These are phyloP conservation scores for Saccharomycopsis babjevae DNA, from an alignment of 805 yeast species.

Conservation along the genomic window DNA sequence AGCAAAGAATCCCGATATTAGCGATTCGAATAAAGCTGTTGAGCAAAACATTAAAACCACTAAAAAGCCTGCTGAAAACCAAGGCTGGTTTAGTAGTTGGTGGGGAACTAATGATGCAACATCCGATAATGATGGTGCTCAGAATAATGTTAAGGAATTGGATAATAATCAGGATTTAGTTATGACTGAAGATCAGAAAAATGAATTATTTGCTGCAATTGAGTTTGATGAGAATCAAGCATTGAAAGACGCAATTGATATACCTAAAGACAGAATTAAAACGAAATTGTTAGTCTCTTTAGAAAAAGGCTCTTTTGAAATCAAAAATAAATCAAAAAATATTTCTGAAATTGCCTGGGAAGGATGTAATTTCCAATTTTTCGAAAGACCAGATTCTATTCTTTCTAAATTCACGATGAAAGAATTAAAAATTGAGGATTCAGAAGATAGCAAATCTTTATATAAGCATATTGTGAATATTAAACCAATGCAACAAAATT, in stretches of 20 bases:
- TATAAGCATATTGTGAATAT: constrained; percentile 85
- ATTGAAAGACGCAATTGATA: constrained; percentile 41
- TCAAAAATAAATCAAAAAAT: constrained; percentile 32
- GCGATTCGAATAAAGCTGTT: background rate
- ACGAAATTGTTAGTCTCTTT: constrained; percentile 58
- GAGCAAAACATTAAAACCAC: background rate
- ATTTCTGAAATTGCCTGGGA: constrained; percentile 76
- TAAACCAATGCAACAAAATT: constrained; percentile 44
- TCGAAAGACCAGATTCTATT: constrained; percentile 72
- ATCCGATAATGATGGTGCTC: constrained; percentile 4
- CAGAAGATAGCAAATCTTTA: constrained; percentile 56
- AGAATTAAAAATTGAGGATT: constrained; percentile 81
- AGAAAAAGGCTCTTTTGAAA: constrained; percentile 65
- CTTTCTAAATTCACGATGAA: constrained; percentile 62
- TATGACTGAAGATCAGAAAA: constrained; percentile 77
- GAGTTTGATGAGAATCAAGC: constrained; percentile 69
- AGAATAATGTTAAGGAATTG: constrained; percentile 8
- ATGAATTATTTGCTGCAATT: constrained; percentile 86
- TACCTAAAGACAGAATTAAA: constrained; percentile 67
- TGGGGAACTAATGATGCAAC: constrained; percentile 36
- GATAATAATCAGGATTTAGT: constrained; percentile 26
- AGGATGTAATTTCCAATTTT: constrained; percentile 64
- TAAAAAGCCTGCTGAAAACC: constrained; percentile 4
- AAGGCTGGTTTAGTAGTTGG: constrained; percentile 67
- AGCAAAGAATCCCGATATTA: background rate